Evolutionary conservation across 2,329 filamentous ascomycete species (phyloP), one percentile per base, ranked within the genome.

Genomic region (Claviceps pazoutovae): DNA sequence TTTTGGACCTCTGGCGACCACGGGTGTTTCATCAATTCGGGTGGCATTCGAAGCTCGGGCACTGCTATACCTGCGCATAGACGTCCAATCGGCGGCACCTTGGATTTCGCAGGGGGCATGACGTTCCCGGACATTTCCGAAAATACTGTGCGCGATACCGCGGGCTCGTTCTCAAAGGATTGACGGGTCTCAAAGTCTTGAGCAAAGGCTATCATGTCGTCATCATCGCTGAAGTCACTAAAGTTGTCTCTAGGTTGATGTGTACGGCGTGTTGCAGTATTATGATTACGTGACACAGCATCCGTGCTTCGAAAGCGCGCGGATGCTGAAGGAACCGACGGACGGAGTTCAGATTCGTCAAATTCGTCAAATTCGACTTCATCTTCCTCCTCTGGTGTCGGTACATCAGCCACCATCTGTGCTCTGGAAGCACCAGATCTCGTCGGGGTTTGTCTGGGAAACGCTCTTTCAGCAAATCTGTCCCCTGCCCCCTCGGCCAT

Each of bases 1-100:
- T 73, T 76, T 57, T 83, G 84, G 23, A 98, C 86, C 59, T 97
- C 90, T 44, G 78, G 74, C 16, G 90, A 96, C 93, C 94, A 98
- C 4, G 82, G 74, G 60, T 83, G 75, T 48, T 76, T 74, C 76
- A 86, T 84, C 59, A 78, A 64, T 50, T 76, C 71, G 1, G 72
- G 64, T 1, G 75, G 71, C 23, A 79, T 68, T 48, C 64, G 67
- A n/a, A 62, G 52, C 17, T 61, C 59, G 5, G 63, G 58, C 5
- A 59, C 43, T 3, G 52, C 51, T 5, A 60, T 52, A 17, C 53
- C 59, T 54, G 54, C 60, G 11, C 61, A 61, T 39, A 61, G 70
- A 58, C 68, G 26, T 30, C 26, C 9, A 9, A 11, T 72, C 2
- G 61, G 56, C 3, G 56, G 23, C 3, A 58, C 50, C 46, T 62